A percentile compares a stretch with the other conserved stretches of the same genome.
These are phyloP conservation scores for barley (Hordeum vulgare) DNA, from an alignment of 176 grass and related monocot genomes.

Conservation along the genomic window MorexV3_pseudomolecules_assembly NC_058518.1:510052505-510053004, in stretches of 20 bases:
- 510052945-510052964: constrained; percentile 24
- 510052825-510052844: constrained; percentile 75
- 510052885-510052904: background rate
- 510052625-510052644: constrained; percentile 78
- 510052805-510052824: constrained; percentile 33
- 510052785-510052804: constrained; percentile 19
- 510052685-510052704: constrained; percentile 59
- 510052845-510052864: constrained; percentile 80
- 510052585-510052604: constrained; percentile 78
- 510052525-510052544: background rate
- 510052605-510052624: constrained; percentile 55
- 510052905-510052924: constrained; percentile 25
- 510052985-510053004: constrained; percentile 1
- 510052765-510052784: constrained; percentile 59
- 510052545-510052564: constrained; percentile 23
- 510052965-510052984: constrained; percentile 23
- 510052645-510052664: constrained; percentile 51
- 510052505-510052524: constrained; percentile 49
- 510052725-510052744: constrained; percentile 33
- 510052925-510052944: constrained; percentile 53
- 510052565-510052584: constrained; percentile 66
- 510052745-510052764: constrained; percentile 29
- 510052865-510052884: constrained; percentile 49
- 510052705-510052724: constrained; percentile 56
- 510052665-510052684: constrained; percentile 75